Evolutionary conservation across 495 filamentous ascomycete species (phyloP), one percentile per base, ranked within the genome.

Genomic region (Daldinia decipiens): DNA sequence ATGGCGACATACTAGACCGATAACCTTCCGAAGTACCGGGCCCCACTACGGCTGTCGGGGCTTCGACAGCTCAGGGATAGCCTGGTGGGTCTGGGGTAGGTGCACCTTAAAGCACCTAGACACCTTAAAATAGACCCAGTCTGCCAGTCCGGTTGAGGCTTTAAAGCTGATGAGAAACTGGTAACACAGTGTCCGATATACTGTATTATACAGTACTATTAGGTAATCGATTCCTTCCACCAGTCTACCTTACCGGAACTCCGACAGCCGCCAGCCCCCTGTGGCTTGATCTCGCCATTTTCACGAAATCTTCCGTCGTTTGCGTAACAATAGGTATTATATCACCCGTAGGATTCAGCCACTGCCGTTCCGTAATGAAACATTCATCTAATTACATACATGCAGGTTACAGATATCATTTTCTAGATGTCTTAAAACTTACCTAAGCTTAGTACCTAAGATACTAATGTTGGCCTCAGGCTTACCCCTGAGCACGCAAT

Each of bases 1-100:
- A 73, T 72, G 59, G 70, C 70, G 70, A 72, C 70, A 72, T 72
- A 36, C 56, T 62, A 52, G 56, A n/a, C 65, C 70, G 70, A 73
- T 68, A 73, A 65, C 65, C 70, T 62, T 19, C 70, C 60, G 57
- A 68, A 65, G 31, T 62, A 27, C 60, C 70, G 56, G 39, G 65
- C 12, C 55, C 70, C 65, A 68, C 70, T 50, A 53, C 70, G 65
- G 70, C 61, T 72, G 34, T 72, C 70, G 70, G 70, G 59, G 34
- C 26, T n/a, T 43, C 40, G 50, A 62, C n/a, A 43, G 13, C 52
- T 45, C 13, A 51, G 68, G 62, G 52, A 50, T 67, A 68, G 70
- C 50, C 39, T 67, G 29, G 64, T 68, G 70, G 64, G 65, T 72
- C 70, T 65, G 70, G 70, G 70, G 70, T 63, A 68, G 63, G 24